phyloP scores from a whole-genome alignment of 192 early-diverging fungal genomes.

The Coemansia reversa region DNA sequence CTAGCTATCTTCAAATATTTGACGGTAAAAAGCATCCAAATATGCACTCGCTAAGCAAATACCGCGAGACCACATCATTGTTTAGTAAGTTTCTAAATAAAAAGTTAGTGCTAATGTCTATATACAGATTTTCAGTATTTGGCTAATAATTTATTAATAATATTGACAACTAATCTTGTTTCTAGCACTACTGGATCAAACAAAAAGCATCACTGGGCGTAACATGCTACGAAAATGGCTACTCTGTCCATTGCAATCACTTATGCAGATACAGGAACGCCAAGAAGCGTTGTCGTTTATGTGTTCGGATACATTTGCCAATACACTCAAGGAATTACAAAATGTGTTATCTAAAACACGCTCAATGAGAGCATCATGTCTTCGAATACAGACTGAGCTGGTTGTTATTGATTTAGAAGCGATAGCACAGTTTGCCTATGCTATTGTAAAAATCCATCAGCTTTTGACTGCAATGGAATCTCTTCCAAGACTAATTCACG shows the following conservation, averaged over 20 bases:
- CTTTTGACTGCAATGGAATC: conserved; percentile 15
- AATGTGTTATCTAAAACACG: conserved; percentile 15
- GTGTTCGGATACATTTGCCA: neutral
- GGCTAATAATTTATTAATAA: neutral
- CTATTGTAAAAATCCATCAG: conserved; percentile 23
- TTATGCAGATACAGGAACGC: conserved; percentile 26
- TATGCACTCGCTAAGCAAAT: conserved; percentile 64
- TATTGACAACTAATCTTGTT: neutral
- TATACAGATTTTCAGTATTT: neutral
- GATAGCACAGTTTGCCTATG: conserved; percentile 38
- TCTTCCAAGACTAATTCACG: conserved; percentile 16
- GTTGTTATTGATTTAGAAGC: conserved; percentile 31
- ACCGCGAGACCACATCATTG: conserved; percentile 70
- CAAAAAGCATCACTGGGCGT: conserved; percentile 30
- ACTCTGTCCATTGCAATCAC: conserved; percentile 26
- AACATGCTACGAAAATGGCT: conserved; percentile 38
- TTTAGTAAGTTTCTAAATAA: conserved; percentile 60
- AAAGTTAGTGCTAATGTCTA: neutral
- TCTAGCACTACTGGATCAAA: conserved; percentile 38
- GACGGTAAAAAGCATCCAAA: conserved; percentile 77
- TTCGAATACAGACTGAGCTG: conserved; percentile 36
- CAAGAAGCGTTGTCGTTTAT: conserved; percentile 27
- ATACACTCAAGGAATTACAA: conserved; percentile 13
- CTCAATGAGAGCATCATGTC: conserved; percentile 19
- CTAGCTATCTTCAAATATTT: conserved; percentile 80